Base-by-base conservation (phyloP, 2,329 filamentous ascomycete species). In the Penicillium sp. region DNA sequence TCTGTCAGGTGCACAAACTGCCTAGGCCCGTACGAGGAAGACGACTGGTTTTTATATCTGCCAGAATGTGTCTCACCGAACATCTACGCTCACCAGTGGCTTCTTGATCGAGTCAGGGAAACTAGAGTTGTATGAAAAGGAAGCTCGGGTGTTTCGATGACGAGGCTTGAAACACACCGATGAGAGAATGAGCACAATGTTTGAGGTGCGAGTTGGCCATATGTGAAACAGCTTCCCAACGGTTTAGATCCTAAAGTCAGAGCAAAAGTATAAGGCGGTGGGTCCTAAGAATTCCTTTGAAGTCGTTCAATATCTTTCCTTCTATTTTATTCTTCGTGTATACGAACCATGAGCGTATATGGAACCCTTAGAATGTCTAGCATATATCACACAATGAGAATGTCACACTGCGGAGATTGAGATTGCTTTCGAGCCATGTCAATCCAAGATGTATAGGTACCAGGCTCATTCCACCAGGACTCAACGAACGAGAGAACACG, bases 361-460 rank as follows among this genome's bases (percentile, higher is more conserved):
- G 10, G 12, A 29, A 12, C 4, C 4, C 3, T 19, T 19, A 4
- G 5, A 2, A 13, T 17, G 24, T 9, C 6, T 41, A 15, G 17
- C 6, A 31, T 4, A 13, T 28, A 28, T 53, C 21, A 57, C 10
- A 49, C 32, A 10, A 58, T 52, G 31, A 58, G 35, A 37, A 53
- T 49, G 5, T 49, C 34, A 38, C 32, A 43, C n/a, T 53, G 39
- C 6, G 28, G 26, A 29, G 45, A 32, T n/a, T 19, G 35, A 12
- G 43, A 46, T 24, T 45, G 39, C 21, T 35, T 34, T n/a, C 57
- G 43, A 24, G 54, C 54, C 38, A 55, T 32, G 6, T 54, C 39
- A 29, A 58, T 58, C 57, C 56, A 59, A 17, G 42, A 53, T 2
- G 32, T 28, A 13, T 38, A 35, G 21, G 8, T 26, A 33, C 15